Conservation (phyloP, 2,329 filamentous ascomycete genomes). For the Fusarium vanettenii region DNA sequence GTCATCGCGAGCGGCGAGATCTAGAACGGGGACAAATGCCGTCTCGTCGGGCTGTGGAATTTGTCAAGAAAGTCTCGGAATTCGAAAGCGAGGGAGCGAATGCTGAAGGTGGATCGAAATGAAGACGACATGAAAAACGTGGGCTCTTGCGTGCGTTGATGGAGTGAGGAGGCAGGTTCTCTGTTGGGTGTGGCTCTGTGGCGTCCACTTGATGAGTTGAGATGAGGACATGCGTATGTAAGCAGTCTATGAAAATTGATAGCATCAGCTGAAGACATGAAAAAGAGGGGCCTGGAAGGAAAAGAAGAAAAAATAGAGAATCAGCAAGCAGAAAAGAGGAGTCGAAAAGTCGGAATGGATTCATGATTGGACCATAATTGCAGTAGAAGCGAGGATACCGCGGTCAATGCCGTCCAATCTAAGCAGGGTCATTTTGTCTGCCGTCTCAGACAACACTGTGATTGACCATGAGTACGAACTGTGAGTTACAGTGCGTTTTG, state of each 20-base stretch:
- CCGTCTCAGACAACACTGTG: slow-evolving; percentile 1
- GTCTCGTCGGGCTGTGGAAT: background rate
- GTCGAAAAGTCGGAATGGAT: slow-evolving; percentile 1
- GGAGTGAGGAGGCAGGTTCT: background rate
- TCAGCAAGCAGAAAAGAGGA: slow-evolving; percentile 36
- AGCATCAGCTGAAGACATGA: slow-evolving; percentile 8
- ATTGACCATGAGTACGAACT: background rate
- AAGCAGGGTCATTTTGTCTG: background rate
- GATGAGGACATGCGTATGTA: slow-evolving; percentile 6
- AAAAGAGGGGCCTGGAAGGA: slow-evolving; percentile 17
- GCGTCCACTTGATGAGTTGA: slow-evolving; percentile 6
- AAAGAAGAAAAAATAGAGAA: slow-evolving; percentile 11
- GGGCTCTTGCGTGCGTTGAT: background rate
- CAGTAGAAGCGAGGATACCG: slow-evolving; percentile 23
- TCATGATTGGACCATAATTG: slow-evolving; percentile 28
- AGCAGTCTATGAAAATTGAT: slow-evolving; percentile 17
- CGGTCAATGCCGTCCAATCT: background rate
- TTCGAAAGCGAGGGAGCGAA: background rate
- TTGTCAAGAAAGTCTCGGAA: background rate
- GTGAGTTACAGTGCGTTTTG: slow-evolving; percentile 10
- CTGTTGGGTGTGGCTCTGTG: slow-evolving; percentile 22
- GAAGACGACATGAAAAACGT: background rate
- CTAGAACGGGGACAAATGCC: slow-evolving; percentile 1
- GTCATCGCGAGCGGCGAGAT: slow-evolving; percentile 23
- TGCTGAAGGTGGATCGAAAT: slow-evolving; percentile 18